These are phyloP conservation scores for Aspergillus cavernicola DNA, from an alignment of 495 filamentous ascomycete genomes.

Conservation along the genomic window DNA sequence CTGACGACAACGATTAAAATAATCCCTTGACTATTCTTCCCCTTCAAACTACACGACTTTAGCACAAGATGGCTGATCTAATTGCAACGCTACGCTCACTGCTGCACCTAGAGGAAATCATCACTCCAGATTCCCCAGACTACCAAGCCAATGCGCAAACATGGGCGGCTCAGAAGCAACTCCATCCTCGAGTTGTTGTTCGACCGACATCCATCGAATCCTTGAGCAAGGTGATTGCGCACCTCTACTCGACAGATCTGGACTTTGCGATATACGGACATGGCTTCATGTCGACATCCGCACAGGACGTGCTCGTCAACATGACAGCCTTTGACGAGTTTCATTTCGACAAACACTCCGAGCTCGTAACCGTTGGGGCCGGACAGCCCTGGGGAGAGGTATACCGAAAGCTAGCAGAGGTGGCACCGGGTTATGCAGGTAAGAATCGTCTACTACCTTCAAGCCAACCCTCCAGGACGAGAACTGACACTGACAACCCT, in stretches of 20 bases:
- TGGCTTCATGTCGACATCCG: constrained; percentile 12
- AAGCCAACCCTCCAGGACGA: background rate
- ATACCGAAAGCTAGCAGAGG: constrained; percentile 8
- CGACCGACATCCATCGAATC: constrained; percentile 4
- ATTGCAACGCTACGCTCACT: too few species aligned
- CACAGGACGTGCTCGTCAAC: constrained; percentile 12
- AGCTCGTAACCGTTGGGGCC: constrained; percentile 12
- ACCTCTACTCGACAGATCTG: constrained; percentile 8
- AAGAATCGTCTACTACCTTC: background rate
- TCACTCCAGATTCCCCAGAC: constrained; percentile 7
- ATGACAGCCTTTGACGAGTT: constrained; percentile 15
- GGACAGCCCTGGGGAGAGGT: constrained; percentile 17
- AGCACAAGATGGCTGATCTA: too few species aligned
- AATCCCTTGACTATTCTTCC: too few species aligned
- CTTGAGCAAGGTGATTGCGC: constrained; percentile 1
- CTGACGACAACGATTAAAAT: too few species aligned
- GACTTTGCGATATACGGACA: constrained; percentile 13
- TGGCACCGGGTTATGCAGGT: constrained; percentile 12
- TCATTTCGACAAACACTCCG: constrained; percentile 13
- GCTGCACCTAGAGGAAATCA: constrained; percentile 3
- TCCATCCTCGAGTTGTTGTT: constrained; percentile 5
- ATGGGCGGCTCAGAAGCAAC: constrained; percentile 15
- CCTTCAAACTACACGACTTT: too few species aligned
- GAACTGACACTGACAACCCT: background rate
- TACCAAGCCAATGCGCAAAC: constrained; percentile 2